Evolutionary conservation across 352 stramenopile species (phyloP), one percentile per base, ranked within the genome.

Genomic region (Globisporangium yorkense): DNA sequence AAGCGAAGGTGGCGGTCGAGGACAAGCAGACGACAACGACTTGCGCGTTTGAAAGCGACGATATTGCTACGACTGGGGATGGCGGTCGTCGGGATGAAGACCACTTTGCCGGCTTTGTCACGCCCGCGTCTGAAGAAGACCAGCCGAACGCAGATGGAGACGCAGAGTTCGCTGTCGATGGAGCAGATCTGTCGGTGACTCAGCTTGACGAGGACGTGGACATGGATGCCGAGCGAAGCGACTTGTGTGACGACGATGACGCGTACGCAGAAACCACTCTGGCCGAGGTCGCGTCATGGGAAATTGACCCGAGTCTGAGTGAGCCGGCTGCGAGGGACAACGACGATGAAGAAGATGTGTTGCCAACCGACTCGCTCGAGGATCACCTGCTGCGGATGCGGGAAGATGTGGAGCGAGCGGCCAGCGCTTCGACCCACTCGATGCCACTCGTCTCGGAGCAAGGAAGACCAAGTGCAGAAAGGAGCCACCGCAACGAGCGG

Each of bases 361-460:
- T 12, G 39, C 5, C 40, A 40, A 5, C 8, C 8, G 49, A 46
- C 8, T 21, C 57, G 12, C 39, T 62, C 31, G 57, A 57, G 3
- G 57, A 50, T 10, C 24, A 53, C 20, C 44, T 62, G 20, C 4
- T 16, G 15, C 41, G 37, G 6, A 40, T 57, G 33, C 57, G 49
- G 20, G 20, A 46, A 20, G 33, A 27, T 40, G 41, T 10, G 13
- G 20, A 24, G 41, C 29, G 20, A 33, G 31, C 24, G 24, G 24
- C 24, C 24, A 27, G 27, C 1, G 9, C n/a, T 37, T 12, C 39
- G 39, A 5, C 12, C 6, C 12, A 43, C 13, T 18, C 39, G 39
- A 43, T 7, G 12, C 39, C 15, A 4, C 12, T n/a, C 15, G 1
- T 7, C 12, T 16, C 39, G 3, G 15, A 43, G 39, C 12, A 13